These are phyloP conservation scores for Exutisphaerella laricina DNA, from an alignment of 2,329 filamentous ascomycete genomes.

Conservation along the genomic window DNA sequence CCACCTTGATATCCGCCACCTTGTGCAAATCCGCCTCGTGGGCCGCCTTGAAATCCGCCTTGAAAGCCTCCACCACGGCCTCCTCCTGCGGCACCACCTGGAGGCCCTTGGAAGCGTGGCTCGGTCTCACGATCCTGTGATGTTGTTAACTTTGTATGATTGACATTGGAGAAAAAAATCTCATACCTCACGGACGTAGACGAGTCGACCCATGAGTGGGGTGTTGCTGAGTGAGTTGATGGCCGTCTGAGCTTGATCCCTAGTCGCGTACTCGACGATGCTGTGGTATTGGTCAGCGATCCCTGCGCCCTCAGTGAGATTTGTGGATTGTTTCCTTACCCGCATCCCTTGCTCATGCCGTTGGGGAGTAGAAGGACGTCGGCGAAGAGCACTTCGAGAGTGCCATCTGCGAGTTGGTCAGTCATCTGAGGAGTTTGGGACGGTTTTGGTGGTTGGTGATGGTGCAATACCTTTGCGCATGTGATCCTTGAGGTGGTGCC, in stretches of 20 bases:
- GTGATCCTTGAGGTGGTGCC: constrained; percentile 99
- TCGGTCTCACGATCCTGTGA: constrained; percentile 91
- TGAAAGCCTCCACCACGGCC: constrained; percentile 53
- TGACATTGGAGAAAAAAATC: too few species aligned
- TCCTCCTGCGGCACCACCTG: constrained; percentile 49
- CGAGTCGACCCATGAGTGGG: constrained; percentile 95
- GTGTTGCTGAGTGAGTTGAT: constrained; percentile 98
- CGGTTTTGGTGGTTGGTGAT: too few species aligned
- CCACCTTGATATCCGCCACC: constrained; percentile 47
- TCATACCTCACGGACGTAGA: constrained; percentile 92
- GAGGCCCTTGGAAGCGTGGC: constrained; percentile 63
- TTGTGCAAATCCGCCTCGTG: too few species aligned
- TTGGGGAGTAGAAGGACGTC: constrained; percentile 99
- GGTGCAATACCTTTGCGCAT: constrained; percentile 88
- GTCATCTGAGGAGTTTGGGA: neutral
- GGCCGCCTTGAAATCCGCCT: constrained; percentile 49
- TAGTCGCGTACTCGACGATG: constrained; percentile 99
- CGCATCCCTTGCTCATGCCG: constrained; percentile 99
- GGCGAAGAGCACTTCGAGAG: constrained; percentile 85
- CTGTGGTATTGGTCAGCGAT: constrained; percentile 42
- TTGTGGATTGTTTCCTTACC: constrained; percentile 58
- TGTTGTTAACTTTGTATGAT: constrained; percentile 14
- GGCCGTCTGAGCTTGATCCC: constrained; percentile 97
- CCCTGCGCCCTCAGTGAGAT: constrained; percentile 1
- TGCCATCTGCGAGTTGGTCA: constrained; percentile 61